A percentile compares a stretch with the other conserved stretches of the same genome.
Evolutionary conservation across 768 basidiomycete species (phyloP).

Genomic region (Mycena rebaudengoi): DNA sequence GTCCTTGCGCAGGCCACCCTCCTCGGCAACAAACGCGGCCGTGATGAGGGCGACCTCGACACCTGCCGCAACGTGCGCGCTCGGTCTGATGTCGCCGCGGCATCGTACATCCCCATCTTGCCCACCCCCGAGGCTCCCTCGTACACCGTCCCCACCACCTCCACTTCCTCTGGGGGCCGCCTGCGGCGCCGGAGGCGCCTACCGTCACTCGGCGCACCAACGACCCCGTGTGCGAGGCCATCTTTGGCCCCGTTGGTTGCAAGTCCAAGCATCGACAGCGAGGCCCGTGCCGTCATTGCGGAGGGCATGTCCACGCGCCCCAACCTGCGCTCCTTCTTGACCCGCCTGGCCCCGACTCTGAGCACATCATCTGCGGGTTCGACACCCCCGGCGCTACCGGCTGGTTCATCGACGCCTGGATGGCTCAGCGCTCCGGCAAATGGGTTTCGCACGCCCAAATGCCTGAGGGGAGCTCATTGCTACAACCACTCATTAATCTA

Average conservation of each 20-base stretch:
- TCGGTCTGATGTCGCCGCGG: not conserved
- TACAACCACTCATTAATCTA: not conserved
- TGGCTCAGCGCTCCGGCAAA: not conserved
- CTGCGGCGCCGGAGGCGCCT: too few species aligned
- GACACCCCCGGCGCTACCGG: not conserved
- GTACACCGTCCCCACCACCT: too few species aligned
- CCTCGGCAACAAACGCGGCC: too few species aligned
- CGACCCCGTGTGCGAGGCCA: not conserved
- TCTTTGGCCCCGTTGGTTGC: not conserved
- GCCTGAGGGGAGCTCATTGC: conserved; percentile 9
- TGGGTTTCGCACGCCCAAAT: too few species aligned
- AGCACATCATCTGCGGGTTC: not conserved
- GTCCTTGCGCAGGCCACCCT: too few species aligned
- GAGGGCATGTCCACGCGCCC: not conserved
- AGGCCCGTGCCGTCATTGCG: not conserved
- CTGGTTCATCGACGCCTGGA: not conserved
- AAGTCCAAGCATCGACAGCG: not conserved
- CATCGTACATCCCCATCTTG: too few species aligned
- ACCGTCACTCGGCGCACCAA: too few species aligned
- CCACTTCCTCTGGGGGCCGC: too few species aligned
- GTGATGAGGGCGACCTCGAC: too few species aligned
- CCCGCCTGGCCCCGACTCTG: not conserved
- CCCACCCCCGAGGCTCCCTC: too few species aligned
- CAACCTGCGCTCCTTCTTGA: too few species aligned
- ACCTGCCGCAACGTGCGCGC: not conserved